phyloP scores from a whole-genome alignment of 257 asterid genomes.

The Lithospermum erythrorhizon region DNA sequence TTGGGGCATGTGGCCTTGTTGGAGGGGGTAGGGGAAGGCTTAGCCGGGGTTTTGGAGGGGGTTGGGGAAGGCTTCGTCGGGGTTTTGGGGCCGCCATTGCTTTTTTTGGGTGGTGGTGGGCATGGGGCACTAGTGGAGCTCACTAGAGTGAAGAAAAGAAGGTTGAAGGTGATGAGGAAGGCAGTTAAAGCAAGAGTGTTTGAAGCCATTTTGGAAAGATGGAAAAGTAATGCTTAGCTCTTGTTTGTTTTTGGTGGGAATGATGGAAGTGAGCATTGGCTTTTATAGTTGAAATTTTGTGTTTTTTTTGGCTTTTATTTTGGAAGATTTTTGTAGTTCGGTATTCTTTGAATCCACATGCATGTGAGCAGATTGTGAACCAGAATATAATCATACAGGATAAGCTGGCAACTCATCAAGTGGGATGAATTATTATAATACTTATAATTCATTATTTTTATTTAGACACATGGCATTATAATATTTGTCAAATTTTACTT shows the following conservation, averaged over 20 bases:
- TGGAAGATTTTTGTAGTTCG: no score
- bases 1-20: slow-evolving; percentile 1
- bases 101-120: slow-evolving; percentile 4
- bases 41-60: background rate
- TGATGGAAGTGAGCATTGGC: background rate
- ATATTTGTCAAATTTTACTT: no score
- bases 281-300: slow-evolving; percentile 1
- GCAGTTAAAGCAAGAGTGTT: slow-evolving; percentile 5
- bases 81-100: background rate
- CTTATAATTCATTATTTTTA: no score
- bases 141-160: slow-evolving; percentile 23
- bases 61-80: slow-evolving; percentile 1
- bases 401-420: background rate
- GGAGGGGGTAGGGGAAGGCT: background rate
- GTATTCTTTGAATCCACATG: no score
- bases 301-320: no score
- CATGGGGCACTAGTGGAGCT: slow-evolving; percentile 17
- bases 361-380: no score
- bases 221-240: background rate
- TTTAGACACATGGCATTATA: no score
- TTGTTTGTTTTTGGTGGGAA: background rate
- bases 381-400: background rate
- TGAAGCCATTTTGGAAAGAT: background rate
- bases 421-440: no score
- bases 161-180: slow-evolving; percentile 19